Evolutionary conservation across 2,329 filamentous ascomycete genomes (phyloP).

Genomic region (Thelonectria olida): DNA sequence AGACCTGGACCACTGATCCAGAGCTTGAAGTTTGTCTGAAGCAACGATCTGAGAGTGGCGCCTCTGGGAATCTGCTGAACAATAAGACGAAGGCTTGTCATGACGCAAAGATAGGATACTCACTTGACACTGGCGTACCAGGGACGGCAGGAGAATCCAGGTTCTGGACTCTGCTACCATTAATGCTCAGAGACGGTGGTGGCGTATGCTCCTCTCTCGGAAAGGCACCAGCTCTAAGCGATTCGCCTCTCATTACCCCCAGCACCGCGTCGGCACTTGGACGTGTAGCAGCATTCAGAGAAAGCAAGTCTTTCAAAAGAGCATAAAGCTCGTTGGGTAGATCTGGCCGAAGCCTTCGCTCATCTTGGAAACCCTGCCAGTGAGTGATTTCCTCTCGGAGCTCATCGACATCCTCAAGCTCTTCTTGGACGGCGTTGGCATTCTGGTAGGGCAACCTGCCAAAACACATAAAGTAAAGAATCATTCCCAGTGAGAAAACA

Average conservation of each 20-base stretch:
- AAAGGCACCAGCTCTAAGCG: slow-evolving; percentile 52
- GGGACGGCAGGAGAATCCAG: slow-evolving; percentile 63
- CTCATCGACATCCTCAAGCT: slow-evolving; percentile 88
- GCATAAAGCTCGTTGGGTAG: slow-evolving; percentile 87
- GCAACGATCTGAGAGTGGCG: slow-evolving; percentile 27
- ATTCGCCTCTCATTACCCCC: slow-evolving; percentile 77
- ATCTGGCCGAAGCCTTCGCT: slow-evolving; percentile 78
- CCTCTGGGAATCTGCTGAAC: slow-evolving; percentile 42
- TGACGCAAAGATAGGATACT: slow-evolving; percentile 21
- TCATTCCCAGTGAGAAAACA: slow-evolving; percentile 98
- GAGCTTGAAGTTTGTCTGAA: slow-evolving; percentile 40
- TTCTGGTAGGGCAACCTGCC: slow-evolving; percentile 84
- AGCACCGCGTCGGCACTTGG: slow-evolving; percentile 90
- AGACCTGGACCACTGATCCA: slow-evolving; percentile 28
- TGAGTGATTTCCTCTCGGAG: slow-evolving; percentile 85
- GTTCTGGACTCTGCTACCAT: slow-evolving; percentile 60
- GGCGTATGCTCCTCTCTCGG: slow-evolving; percentile 45
- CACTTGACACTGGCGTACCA: slow-evolving; percentile 59
- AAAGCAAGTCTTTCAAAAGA: slow-evolving; percentile 82
- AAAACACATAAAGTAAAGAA: slow-evolving; percentile 98
- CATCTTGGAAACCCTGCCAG: slow-evolving; percentile 89
- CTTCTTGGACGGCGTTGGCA: slow-evolving; percentile 87
- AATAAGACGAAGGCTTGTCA: slow-evolving; percentile 43
- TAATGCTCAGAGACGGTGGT: slow-evolving; percentile 51
- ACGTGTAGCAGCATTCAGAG: slow-evolving; percentile 77